Evolutionary conservation across 805 yeast species (phyloP).

Genomic region (Nakazawaea holstii): DNA sequence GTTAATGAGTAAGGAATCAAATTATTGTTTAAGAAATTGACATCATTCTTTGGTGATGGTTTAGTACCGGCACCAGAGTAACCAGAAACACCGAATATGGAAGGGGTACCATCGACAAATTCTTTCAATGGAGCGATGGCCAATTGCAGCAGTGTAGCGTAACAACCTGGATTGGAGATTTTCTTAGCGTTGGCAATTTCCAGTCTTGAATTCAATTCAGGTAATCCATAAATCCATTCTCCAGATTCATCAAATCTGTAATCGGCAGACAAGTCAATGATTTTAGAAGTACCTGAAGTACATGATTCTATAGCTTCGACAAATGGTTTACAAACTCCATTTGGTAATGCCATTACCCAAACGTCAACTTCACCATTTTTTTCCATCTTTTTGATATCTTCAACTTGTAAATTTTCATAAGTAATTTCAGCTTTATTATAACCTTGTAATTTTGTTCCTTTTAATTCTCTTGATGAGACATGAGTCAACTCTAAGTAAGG

Average conservation of each 20-base stretch:
- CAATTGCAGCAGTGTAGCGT: conserved; percentile 96
- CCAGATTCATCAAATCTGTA: conserved; percentile 87
- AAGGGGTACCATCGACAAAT: conserved; percentile 65
- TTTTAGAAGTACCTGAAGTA: conserved; percentile 51
- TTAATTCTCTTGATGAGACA: conserved; percentile 92
- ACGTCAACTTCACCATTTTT: conserved; percentile 75
- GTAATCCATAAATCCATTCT: conserved; percentile 92
- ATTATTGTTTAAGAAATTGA: conserved; percentile 68
- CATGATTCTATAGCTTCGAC: conserved; percentile 75
- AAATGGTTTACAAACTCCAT: conserved; percentile 90
- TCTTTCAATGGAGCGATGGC: conserved; percentile 84
- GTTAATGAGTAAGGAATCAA: conserved; percentile 93
- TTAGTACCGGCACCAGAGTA: conserved; percentile 99
- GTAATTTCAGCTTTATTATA: conserved; percentile 76
- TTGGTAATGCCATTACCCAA: conserved; percentile 99
- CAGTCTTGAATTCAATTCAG: conserved; percentile 76
- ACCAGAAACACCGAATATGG: conserved; percentile 94
- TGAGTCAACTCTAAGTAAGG: conserved; percentile 84
- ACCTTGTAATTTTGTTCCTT: conserved; percentile 81
- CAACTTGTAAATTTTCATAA: conserved; percentile 82
- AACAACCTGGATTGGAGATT: conserved; percentile 97
- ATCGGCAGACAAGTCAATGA: conserved; percentile 92
- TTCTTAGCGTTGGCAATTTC: conserved; percentile 66
- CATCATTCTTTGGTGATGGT: conserved; percentile 94
- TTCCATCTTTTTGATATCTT: conserved; percentile 79